These are phyloP conservation scores for Cercospora canescens DNA, from an alignment of 2,329 filamentous ascomycete genomes.

Conservation along the genomic window DNA sequence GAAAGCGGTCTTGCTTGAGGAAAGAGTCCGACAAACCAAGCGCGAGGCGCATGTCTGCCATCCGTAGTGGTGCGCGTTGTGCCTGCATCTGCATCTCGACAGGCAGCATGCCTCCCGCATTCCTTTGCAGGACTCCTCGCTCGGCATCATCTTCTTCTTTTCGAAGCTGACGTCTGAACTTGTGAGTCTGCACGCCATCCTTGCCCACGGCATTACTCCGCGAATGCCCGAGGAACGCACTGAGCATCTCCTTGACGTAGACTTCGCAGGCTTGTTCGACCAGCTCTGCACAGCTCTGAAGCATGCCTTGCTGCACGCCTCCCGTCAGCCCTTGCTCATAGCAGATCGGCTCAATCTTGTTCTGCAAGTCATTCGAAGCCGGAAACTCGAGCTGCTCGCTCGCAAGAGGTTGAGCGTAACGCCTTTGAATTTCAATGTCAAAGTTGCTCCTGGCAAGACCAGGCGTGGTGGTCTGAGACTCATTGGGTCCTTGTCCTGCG, in stretches of 20 bases:
- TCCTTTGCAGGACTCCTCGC: conserved; percentile 72
- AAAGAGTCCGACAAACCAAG: conserved; percentile 74
- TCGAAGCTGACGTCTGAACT: conserved; percentile 72
- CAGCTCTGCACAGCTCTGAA: conserved; percentile 56
- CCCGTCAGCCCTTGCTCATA: conserved; percentile 63
- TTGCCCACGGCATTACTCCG: conserved; percentile 53
- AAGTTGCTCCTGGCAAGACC: conserved; percentile 48
- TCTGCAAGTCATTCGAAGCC: conserved; percentile 56
- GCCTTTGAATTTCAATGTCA: conserved; percentile 66
- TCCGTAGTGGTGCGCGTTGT: conserved; percentile 69
- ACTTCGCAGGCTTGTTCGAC: conserved; percentile 63
- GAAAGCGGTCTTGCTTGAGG: conserved; percentile 73
- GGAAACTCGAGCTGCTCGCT: conserved; percentile 65
- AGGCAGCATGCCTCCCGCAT: conserved; percentile 76
- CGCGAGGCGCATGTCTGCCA: conserved; percentile 76
- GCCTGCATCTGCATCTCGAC: conserved; percentile 76
- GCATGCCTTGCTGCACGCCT: conserved; percentile 32
- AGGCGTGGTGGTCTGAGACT: conserved; percentile 25
- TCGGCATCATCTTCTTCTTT: conserved; percentile 72
- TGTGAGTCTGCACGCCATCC: conserved; percentile 67
- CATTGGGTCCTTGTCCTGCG: conserved; percentile 17
- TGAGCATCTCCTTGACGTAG: conserved; percentile 62
- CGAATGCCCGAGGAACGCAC: conserved; percentile 55
- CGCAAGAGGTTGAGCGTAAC: conserved; percentile 62
- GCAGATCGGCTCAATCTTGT: conserved; percentile 64